Conservation (phyloP, 305 asterid species). For the Fraxinus latifolia region DNA sequence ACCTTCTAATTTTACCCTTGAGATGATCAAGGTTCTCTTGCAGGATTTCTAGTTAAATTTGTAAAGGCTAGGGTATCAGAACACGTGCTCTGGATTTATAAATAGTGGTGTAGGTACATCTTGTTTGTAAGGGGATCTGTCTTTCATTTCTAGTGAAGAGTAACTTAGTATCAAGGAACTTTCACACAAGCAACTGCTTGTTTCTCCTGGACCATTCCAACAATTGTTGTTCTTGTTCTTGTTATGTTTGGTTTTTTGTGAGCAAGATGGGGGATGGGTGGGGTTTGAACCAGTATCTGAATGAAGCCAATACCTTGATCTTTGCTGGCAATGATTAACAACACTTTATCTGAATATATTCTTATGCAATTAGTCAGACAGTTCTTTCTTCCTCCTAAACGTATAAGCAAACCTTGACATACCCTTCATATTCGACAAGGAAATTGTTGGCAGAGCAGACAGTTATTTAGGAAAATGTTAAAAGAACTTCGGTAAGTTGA, state of each 20-base stretch:
- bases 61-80: neutral
- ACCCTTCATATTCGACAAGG: no score
- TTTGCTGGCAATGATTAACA: neutral
- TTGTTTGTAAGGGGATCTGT: neutral
- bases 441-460: no score
- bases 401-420: neutral
- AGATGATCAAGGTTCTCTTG: neutral
- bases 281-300: neutral
- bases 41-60: neutral
- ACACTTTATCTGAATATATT: neutral
- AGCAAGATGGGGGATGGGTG: neutral
- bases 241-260: neutral
- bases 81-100: neutral
- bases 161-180: neutral
- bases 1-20: neutral
- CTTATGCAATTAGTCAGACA: neutral
- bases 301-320: neutral
- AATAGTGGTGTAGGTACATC: neutral
- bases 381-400: no score
- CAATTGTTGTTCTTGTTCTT: neutral
- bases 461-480: no score
- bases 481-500: no score
- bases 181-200: neutral
- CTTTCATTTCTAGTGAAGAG: neutral
- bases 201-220: neutral